Percentiles rank a stretch among this genome's conserved stretches.
Evolutionary conservation across 108 stramenopile genomes (phyloP).

Genomic region (Nitzschia palea): DNA sequence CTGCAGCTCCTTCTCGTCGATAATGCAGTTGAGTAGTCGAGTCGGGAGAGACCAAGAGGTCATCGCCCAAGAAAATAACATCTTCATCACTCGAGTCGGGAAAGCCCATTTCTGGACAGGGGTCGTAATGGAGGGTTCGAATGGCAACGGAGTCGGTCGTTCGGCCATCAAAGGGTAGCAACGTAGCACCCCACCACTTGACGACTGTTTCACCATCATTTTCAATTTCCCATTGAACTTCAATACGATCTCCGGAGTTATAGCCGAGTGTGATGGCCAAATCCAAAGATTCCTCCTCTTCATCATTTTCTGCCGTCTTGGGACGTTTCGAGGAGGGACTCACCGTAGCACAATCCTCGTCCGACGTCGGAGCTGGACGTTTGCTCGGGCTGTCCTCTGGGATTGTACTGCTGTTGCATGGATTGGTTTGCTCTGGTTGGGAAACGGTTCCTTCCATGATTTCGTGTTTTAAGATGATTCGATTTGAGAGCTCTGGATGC

Average conservation of each 20-base stretch:
- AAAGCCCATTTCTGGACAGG: conserved; percentile 49
- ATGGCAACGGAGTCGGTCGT: conserved; percentile 51
- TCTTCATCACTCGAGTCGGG: conserved; percentile 51
- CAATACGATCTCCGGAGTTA: conserved; percentile 48
- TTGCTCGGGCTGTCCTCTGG: too few species aligned
- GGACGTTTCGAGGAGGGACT: not conserved
- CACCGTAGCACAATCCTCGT: not conserved
- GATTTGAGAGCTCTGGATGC: too few species aligned
- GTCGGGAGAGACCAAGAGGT: conserved; percentile 31
- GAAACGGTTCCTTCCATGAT: too few species aligned
- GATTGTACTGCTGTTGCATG: too few species aligned
- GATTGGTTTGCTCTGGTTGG: too few species aligned
- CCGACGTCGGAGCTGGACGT: too few species aligned
- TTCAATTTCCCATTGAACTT: conserved; percentile 64
- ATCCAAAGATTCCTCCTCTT: conserved; percentile 21
- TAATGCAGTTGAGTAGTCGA: conserved; percentile 12
- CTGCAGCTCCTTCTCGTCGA: conserved; percentile 22
- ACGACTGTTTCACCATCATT: conserved; percentile 20
- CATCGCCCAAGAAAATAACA: conserved; percentile 52
- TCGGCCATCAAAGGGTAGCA: conserved; percentile 49
- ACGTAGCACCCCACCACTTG: conserved; percentile 59
- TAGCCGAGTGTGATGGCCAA: conserved; percentile 34
- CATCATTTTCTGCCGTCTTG: not conserved
- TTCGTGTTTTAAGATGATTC: too few species aligned
- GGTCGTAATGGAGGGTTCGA: conserved; percentile 51